Evolutionary conservation across 805 yeast species (phyloP).

Genomic region (Pichia cabralensis): DNA sequence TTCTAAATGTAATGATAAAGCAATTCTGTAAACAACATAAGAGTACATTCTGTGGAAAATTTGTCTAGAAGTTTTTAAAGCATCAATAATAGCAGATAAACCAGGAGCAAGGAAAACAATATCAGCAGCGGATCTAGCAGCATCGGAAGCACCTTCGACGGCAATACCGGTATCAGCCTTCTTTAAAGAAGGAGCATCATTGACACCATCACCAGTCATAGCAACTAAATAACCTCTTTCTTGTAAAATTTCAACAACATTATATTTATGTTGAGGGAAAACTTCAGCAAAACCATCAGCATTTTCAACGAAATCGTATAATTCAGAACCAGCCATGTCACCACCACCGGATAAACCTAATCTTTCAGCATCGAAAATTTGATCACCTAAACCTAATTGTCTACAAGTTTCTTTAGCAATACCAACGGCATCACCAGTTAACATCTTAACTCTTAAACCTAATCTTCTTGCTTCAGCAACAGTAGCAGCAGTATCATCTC

Average conservation of each 20-base stretch:
- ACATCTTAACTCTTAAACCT: slow-evolving; percentile 95
- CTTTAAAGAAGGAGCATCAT: slow-evolving; percentile 96
- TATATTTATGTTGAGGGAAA: slow-evolving; percentile 96
- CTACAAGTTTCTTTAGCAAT: slow-evolving; percentile 97
- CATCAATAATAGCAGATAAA: slow-evolving; percentile 90
- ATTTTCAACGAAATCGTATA: slow-evolving; percentile 94
- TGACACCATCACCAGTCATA: slow-evolving; percentile 99
- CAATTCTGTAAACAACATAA: slow-evolving; percentile 96
- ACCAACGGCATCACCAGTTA: slow-evolving; percentile 99
- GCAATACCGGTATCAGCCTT: slow-evolving; percentile 96
- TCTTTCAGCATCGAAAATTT: slow-evolving; percentile 94
- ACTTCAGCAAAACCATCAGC: slow-evolving; percentile 99
- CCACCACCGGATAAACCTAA: slow-evolving; percentile 90
- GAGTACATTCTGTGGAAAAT: slow-evolving; percentile 99
- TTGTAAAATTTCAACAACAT: slow-evolving; percentile 91
- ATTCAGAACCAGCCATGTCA: slow-evolving; percentile 94
- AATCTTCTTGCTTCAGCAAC: slow-evolving; percentile 82
- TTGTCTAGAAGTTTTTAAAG: slow-evolving; percentile 90
- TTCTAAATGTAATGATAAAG: slow-evolving; percentile 90
- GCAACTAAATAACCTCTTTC: slow-evolving; percentile 95
- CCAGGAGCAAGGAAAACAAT: slow-evolving; percentile 94
- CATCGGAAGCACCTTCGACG: slow-evolving; percentile 96
- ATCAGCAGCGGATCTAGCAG: slow-evolving; percentile 96
- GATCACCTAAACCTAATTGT: slow-evolving; percentile 93
- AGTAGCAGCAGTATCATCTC: slow-evolving; percentile 95